Evolutionary conservation across 768 basidiomycete genomes (phyloP), one percentile per base, ranked within the genome.

Genomic region (Suillus placidus): DNA sequence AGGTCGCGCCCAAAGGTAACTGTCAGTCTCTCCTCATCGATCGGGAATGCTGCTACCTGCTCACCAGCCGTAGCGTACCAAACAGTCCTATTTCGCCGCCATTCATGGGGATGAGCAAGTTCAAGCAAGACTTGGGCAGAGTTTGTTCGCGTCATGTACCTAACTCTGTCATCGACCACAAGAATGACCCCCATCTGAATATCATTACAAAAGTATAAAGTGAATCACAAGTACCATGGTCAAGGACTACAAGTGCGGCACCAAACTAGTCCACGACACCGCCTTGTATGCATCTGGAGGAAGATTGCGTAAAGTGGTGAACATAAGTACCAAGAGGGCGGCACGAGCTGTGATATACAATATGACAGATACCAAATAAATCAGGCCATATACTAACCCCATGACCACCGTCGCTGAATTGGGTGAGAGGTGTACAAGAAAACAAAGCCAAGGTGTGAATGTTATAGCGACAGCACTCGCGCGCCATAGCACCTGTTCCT

Each of bases 1-100:
- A 81, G 82, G 72, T 88, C 87, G 64, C 88, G 82, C 55, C 91
- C 91, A 75, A 92, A 87, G 0, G 90, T 89, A 60, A 91, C 79
- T 60, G 84, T 26, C 26, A 26, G 26, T 26, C 26, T 80, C 30
- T 86, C 82, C 5, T 86, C 81, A 77, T 93, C 90, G 70, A 93
- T 86, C 6, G 90, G 90, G 67, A 89, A 92, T 1, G 88, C 81
- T 1, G 91, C 87, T 30, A 91, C 78, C 9, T 85, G 77, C 88
- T 90, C 75, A 91, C 78, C 60, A 91, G 79, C 60, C 85, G 84
- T 2, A 91, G 77, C 0, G 88, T 88, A 6, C 90, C 90, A 71
- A 83, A 88, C 60, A 83, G 80, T 10, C 90, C 90, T 23, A 89
- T 79, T 66, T 86, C 84, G 68, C 77, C 82, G 6, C 72, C 66